A percentile compares a stretch with the other conserved stretches of the same genome.
phyloP scores from a whole-genome alignment of 2,329 filamentous ascomycete genomes.

The Sclerotinia sclerotiorum region DNA sequence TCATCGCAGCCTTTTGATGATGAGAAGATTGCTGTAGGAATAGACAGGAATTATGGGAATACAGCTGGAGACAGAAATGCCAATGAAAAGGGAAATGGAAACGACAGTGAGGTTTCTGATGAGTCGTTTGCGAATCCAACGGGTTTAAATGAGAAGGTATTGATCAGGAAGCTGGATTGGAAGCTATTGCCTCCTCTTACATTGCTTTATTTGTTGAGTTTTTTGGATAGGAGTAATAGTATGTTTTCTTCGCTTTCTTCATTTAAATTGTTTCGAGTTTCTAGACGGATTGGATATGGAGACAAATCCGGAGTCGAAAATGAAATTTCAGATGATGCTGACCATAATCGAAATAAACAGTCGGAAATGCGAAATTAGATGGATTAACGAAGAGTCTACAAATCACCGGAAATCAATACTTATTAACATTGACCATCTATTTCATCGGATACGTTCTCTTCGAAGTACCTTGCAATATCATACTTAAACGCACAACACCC shows the following conservation, averaged over 20 bases:
- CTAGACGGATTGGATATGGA: no score
- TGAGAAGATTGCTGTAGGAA: background rate
- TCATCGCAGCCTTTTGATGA: background rate
- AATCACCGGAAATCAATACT: slow-evolving; percentile 62
- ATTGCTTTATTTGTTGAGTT: slow-evolving; percentile 56
- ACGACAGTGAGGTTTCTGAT: slow-evolving; percentile 24
- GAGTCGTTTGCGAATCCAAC: slow-evolving; percentile 31
- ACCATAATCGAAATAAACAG: slow-evolving; percentile 42
- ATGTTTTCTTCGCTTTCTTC: slow-evolving; percentile 37
- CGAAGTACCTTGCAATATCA: slow-evolving; percentile 62
- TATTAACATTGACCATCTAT: slow-evolving; percentile 65
- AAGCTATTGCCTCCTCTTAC: slow-evolving; percentile 55
- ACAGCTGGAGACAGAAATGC: background rate
- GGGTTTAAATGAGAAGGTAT: slow-evolving; percentile 53
- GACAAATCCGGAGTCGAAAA: no score
- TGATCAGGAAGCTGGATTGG: slow-evolving; percentile 58
- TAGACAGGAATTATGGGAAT: background rate
- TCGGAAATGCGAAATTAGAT: slow-evolving; percentile 59
- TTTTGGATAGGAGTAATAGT: slow-evolving; percentile 59
- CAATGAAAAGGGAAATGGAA: slow-evolving; percentile 13
- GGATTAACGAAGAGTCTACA: slow-evolving; percentile 52
- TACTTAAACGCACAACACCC: slow-evolving; percentile 60
- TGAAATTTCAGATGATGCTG: background rate
- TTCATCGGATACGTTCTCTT: slow-evolving; percentile 60
- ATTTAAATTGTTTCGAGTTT: background rate